Conservation (phyloP, 352 stramenopile species). For the Globisporangium sylvaticum region DNA sequence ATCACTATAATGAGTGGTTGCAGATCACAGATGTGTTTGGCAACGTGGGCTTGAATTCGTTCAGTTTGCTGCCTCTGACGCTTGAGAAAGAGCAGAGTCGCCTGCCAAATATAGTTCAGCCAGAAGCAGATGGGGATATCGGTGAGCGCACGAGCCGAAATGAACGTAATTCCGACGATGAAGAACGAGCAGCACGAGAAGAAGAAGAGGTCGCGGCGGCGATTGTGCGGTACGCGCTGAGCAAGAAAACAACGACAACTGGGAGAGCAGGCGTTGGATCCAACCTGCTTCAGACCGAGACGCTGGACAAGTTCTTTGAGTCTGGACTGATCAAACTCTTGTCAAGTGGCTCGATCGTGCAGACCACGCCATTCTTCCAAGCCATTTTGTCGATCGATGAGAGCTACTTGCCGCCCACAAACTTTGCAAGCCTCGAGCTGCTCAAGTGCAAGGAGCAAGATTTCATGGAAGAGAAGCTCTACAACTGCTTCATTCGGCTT, state of each 20-base stretch:
- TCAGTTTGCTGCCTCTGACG: slow-evolving; percentile 29
- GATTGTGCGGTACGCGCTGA: slow-evolving; percentile 41
- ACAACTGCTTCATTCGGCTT: slow-evolving; percentile 36
- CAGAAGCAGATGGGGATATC: neutral
- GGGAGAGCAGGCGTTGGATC: neutral
- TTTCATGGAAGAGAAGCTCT: slow-evolving; percentile 48
- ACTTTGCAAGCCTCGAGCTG: slow-evolving; percentile 52
- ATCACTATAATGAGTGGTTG: slow-evolving; percentile 7
- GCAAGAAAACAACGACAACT: slow-evolving; percentile 24
- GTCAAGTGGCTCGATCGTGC: slow-evolving; percentile 22
- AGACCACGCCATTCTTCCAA: slow-evolving; percentile 43
- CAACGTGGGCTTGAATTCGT: slow-evolving; percentile 41
- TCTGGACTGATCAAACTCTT: slow-evolving; percentile 41
- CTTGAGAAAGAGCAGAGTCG: slow-evolving; percentile 24
- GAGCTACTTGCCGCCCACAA: slow-evolving; percentile 41
- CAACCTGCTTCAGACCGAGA: slow-evolving; percentile 27
- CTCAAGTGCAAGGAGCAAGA: slow-evolving; percentile 58
- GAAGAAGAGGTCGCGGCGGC: slow-evolving; percentile 32
- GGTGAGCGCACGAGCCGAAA: neutral
- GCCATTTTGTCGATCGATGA: slow-evolving; percentile 53
- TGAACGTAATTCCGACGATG: slow-evolving; percentile 6
- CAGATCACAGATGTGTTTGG: slow-evolving; percentile 47
- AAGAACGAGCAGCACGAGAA: slow-evolving; percentile 21
- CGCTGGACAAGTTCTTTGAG: slow-evolving; percentile 59
- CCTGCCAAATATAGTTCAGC: slow-evolving; percentile 1